A percentile compares a stretch with the other conserved stretches of the same genome.
These are phyloP conservation scores for Stachybotrys chartarum DNA, from an alignment of 2,329 filamentous ascomycete genomes.

Conservation along the genomic window DNA sequence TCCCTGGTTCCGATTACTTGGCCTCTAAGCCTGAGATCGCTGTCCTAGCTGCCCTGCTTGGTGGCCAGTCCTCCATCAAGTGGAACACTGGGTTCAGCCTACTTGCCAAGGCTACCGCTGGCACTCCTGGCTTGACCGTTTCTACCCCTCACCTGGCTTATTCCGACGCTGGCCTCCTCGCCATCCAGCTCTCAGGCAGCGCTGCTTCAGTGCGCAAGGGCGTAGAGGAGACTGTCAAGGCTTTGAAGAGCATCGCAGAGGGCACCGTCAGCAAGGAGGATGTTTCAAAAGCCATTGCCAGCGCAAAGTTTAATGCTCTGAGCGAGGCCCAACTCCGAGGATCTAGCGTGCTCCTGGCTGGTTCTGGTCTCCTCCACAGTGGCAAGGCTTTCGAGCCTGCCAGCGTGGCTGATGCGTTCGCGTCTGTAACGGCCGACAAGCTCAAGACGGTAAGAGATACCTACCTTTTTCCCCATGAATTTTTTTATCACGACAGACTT, in stretches of 20 bases:
- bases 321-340: slow-evolving; percentile 73
- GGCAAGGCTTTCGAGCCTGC: slow-evolving; percentile 79
- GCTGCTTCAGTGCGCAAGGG: slow-evolving; percentile 66
- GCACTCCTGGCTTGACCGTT: slow-evolving; percentile 58
- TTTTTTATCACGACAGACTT: slow-evolving; percentile 13
- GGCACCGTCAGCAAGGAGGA: slow-evolving; percentile 76
- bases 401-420: slow-evolving; percentile 70
- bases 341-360: slow-evolving; percentile 74
- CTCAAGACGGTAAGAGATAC: slow-evolving; percentile 68
- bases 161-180: slow-evolving; percentile 88
- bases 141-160: slow-evolving; percentile 75
- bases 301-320: slow-evolving; percentile 87
- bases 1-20: slow-evolving; percentile 78
- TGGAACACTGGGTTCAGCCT: slow-evolving; percentile 92
- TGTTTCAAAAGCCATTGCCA: slow-evolving; percentile 82
- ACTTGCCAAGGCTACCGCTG: slow-evolving; percentile 69
- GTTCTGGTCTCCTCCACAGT: slow-evolving; percentile 73
- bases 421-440: slow-evolving; percentile 74
- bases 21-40: slow-evolving; percentile 85
- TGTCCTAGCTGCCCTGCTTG: slow-evolving; percentile 82
- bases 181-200: slow-evolving; percentile 71
- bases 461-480: background rate
- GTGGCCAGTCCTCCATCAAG: slow-evolving; percentile 87
- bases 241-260: slow-evolving; percentile 72
- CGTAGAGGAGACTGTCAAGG: slow-evolving; percentile 70